Conservation (phyloP, 148 eudicot species). For the Bassia scoparia region DNA sequence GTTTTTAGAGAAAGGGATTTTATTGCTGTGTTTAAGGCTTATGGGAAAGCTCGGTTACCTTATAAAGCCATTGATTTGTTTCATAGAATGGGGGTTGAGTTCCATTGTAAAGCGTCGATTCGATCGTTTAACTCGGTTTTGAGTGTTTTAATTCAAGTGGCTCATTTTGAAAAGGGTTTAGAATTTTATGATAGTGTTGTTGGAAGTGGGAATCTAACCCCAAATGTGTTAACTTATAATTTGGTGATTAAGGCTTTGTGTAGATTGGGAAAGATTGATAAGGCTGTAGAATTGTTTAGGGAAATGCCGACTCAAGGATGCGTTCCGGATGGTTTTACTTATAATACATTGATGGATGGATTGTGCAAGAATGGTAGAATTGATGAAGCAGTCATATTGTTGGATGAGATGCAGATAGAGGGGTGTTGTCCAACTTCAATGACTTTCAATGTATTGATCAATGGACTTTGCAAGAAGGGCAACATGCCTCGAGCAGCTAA, state of each 20-base stretch:
- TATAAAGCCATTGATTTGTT: conserved; percentile 61
- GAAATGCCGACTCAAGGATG: conserved; percentile 53
- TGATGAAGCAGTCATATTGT: conserved; percentile 70
- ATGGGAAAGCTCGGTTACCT: conserved; percentile 51
- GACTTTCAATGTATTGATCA: conserved; percentile 67
- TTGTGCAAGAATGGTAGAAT: conserved; percentile 70
- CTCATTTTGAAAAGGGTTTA: conserved; percentile 44
- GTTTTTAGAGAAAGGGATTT: conserved; percentile 60
- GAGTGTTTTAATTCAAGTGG: conserved; percentile 52
- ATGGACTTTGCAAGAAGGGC: conserved; percentile 79
- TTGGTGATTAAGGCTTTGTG: conserved; percentile 69
- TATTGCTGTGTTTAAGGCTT: conserved; percentile 58
- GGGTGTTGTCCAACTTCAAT: conserved; percentile 63
- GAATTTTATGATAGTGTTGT: conserved; percentile 53
- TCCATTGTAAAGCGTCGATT: conserved; percentile 49
- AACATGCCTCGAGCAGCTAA: conserved; percentile 73
- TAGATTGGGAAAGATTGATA: conserved; percentile 50
- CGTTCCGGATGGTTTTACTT: conserved; percentile 70
- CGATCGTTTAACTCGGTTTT: conserved; percentile 79
- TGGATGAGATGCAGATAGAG: conserved; percentile 96
- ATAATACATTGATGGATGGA: conserved; percentile 88
- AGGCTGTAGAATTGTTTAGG: conserved; percentile 63
- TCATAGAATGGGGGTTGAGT: conserved; percentile 65
- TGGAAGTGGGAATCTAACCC: conserved; percentile 31
- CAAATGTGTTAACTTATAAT: conserved; percentile 69